Evolutionary conservation across 1,139 yeast species (phyloP).

Genomic region (Blastobotrys persicus): DNA sequence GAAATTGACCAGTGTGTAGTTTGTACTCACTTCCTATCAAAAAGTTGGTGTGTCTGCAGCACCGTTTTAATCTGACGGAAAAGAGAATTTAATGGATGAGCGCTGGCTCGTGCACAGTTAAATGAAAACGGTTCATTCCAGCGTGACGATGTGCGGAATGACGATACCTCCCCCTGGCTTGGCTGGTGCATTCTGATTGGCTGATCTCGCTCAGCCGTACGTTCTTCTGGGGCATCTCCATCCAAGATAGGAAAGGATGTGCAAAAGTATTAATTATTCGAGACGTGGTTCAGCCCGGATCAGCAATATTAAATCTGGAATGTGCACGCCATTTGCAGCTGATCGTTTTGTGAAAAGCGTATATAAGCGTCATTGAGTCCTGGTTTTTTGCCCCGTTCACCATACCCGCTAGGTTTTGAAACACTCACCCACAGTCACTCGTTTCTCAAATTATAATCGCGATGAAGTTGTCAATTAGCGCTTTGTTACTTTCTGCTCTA

Average conservation of each 20-base stretch:
- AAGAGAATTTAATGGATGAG: neutral
- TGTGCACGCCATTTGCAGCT: neutral
- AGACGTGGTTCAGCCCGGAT: neutral
- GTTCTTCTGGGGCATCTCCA: neutral
- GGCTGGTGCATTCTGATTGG: neutral
- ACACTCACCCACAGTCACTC: slow-evolving; percentile 3
- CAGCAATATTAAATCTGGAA: neutral
- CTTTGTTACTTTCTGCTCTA: neutral
- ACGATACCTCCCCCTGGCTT: neutral
- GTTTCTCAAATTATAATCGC: slow-evolving; percentile 4
- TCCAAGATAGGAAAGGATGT: neutral
- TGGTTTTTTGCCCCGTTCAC: neutral
- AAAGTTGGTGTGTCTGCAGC: too few species aligned
- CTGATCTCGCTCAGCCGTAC: neutral
- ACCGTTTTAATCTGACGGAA: neutral
- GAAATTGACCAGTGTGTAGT: too few species aligned
- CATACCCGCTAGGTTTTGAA: neutral
- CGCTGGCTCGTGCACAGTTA: neutral
- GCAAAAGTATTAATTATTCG: neutral
- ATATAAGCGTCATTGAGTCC: neutral
- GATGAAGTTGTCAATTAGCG: neutral
- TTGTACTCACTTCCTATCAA: too few species aligned
- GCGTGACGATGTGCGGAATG: neutral
- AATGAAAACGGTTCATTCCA: neutral
- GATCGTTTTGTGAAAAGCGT: neutral